Evolutionary conservation across 1,284 basidiomycete genomes (phyloP).

Genomic region (Fistulinella cinereoalba): DNA sequence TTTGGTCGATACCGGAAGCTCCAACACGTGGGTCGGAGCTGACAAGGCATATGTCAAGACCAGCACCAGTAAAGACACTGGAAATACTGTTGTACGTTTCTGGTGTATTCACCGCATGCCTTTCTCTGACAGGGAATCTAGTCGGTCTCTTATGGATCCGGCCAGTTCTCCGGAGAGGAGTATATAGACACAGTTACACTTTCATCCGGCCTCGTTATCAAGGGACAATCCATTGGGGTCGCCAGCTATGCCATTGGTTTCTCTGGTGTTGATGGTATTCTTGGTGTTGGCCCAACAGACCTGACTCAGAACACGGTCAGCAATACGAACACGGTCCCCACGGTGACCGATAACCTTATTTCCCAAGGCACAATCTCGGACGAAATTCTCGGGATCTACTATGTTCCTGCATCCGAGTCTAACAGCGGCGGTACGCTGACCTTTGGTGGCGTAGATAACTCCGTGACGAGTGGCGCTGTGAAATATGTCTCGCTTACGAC

Average conservation of each 20-base stretch:
- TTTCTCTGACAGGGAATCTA: neutral
- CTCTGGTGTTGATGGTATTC: conserved; percentile 49
- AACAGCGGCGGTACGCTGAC: conserved; percentile 41
- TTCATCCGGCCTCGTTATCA: conserved; percentile 40
- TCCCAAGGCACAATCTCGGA: conserved; percentile 41
- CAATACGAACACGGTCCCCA: conserved; percentile 32
- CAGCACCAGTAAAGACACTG: conserved; percentile 35
- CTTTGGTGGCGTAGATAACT: too few relatives aligned
- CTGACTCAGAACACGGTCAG: conserved; percentile 42
- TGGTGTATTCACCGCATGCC: neutral
- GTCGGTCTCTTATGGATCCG: conserved; percentile 43
- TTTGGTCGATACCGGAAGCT: conserved; percentile 1
- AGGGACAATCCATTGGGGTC: conserved; percentile 53
- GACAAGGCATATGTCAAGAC: neutral
- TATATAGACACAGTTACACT: conserved; percentile 49
- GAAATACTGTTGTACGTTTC: conserved; percentile 19
- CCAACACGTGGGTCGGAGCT: conserved; percentile 3
- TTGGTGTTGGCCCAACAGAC: conserved; percentile 55
- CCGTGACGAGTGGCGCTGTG: too few relatives aligned
- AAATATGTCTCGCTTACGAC: too few relatives aligned
- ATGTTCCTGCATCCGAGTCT: conserved; percentile 37
- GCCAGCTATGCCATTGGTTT: conserved; percentile 44
- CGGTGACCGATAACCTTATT: conserved; percentile 45
- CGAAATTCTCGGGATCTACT: conserved; percentile 51
- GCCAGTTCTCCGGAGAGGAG: conserved; percentile 49